Evolutionary conservation across 2,329 filamentous ascomycete genomes (phyloP).

Genomic region (Botrytis tulipae): DNA sequence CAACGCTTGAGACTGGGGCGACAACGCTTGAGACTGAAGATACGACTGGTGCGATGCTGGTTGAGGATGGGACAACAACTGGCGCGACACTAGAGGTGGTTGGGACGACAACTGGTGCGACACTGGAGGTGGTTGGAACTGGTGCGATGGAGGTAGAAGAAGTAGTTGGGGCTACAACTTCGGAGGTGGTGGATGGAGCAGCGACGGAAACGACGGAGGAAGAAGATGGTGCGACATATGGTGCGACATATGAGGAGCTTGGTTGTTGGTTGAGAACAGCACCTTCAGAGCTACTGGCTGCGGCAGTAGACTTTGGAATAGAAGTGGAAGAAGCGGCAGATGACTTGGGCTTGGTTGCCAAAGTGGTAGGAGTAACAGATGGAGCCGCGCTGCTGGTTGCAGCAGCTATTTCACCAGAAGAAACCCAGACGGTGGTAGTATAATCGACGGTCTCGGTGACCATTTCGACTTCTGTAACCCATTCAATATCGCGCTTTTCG

Average conservation of each 20-base stretch:
- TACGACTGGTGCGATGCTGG: conserved; percentile 30
- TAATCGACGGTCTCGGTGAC: conserved; percentile 47
- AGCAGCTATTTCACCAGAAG: conserved; percentile 26
- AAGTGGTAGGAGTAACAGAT: conserved; percentile 20
- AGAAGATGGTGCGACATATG: conserved; percentile 15
- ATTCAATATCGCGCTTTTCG: conserved; percentile 42
- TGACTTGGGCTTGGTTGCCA: conserved; percentile 25
- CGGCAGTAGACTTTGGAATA: conserved; percentile 12
- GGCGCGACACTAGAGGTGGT: conserved; percentile 30
- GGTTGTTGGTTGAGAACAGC: not conserved
- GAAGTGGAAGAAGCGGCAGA: conserved; percentile 28
- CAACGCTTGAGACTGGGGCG: conserved; percentile 27
- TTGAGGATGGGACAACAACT: conserved; percentile 25
- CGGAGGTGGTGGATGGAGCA: conserved; percentile 2
- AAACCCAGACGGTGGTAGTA: conserved; percentile 44
- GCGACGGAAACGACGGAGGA: conserved; percentile 6
- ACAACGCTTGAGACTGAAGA: too few species aligned
- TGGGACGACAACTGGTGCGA: conserved; percentile 24
- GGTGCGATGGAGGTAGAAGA: conserved; percentile 18
- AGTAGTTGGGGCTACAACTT: conserved; percentile 12
- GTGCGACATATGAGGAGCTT: conserved; percentile 8
- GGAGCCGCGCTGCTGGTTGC: conserved; percentile 19
- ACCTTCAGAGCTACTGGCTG: not conserved
- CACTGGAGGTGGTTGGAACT: conserved; percentile 20
- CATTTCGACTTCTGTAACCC: conserved; percentile 48